A percentile compares a stretch with the other conserved stretches of the same genome.
Evolutionary conservation across 2,329 filamentous ascomycete species (phyloP).

Genomic region (Pseudocercospora crystallina): DNA sequence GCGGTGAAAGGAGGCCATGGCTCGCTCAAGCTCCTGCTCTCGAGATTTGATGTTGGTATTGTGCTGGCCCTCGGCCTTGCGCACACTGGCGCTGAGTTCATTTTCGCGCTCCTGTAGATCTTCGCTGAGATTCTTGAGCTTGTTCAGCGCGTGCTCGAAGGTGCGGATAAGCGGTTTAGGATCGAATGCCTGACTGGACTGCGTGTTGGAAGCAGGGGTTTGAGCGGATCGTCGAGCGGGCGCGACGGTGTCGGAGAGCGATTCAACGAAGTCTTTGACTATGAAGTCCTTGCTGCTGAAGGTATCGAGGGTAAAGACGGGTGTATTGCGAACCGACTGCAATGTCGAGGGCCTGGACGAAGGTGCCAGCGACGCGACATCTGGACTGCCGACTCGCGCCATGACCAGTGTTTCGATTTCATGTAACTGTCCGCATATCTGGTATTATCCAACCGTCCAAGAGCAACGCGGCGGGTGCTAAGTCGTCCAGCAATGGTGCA

Average conservation of each 20-base stretch:
- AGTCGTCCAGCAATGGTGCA: too few species aligned
- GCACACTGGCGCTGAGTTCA: constrained; percentile 83
- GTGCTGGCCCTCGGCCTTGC: constrained; percentile 88
- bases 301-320: constrained; percentile 76
- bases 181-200: constrained; percentile 63
- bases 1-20: constrained; percentile 87
- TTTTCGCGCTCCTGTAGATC: constrained; percentile 89
- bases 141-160: constrained; percentile 75
- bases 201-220: constrained; percentile 33
- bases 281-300: constrained; percentile 76
- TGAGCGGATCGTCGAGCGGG: constrained; percentile 76
- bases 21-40: constrained; percentile 84
- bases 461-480: too few species aligned
- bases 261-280: constrained; percentile 95
- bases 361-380: constrained; percentile 45
- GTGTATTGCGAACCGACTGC: constrained; percentile 36
- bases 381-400: constrained; percentile 29
- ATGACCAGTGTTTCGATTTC: not conserved
- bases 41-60: constrained; percentile 85
- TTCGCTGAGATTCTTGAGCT: constrained; percentile 70
- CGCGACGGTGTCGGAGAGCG: constrained; percentile 80
- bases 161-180: constrained; percentile 94
- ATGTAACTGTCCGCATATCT: too few species aligned
- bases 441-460: too few species aligned
- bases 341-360: constrained; percentile 33